phyloP scores from a whole-genome alignment of 176 grass and related monocot genomes.

The Triticum monococcum region DNA sequence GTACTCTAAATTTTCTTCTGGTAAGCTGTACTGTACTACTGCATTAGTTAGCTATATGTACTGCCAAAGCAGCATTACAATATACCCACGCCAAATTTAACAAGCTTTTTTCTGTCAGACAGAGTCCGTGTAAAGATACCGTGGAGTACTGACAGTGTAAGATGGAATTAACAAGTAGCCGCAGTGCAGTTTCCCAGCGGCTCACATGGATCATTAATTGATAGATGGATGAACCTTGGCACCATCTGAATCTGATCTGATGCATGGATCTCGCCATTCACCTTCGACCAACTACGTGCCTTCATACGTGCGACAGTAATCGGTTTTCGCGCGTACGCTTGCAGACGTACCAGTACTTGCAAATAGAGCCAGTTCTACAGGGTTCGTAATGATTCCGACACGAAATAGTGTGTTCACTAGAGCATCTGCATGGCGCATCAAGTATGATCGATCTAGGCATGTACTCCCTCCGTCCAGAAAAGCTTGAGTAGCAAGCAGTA shows the following conservation, averaged over 20 bases:
- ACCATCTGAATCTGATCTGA: slow-evolving; percentile 48
- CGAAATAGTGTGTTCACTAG: too few relatives aligned
- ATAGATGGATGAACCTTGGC: background rate
- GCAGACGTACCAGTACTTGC: background rate
- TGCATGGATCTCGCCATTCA: slow-evolving; percentile 32
- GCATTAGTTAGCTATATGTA: background rate
- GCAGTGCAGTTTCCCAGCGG: background rate
- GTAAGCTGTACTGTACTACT: background rate
- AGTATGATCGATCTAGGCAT: too few relatives aligned
- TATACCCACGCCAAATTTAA: background rate
- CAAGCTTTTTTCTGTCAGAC: background rate
- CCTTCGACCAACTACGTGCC: slow-evolving; percentile 23
- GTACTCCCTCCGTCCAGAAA: too few relatives aligned
- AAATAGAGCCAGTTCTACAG: background rate
- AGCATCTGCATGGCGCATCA: too few relatives aligned
- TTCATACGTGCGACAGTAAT: background rate
- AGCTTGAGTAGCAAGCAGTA: too few relatives aligned
- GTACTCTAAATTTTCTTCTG: background rate
- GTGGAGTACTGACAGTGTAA: slow-evolving; percentile 11
- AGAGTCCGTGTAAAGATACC: background rate
- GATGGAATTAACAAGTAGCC: slow-evolving; percentile 15
- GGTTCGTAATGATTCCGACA: background rate
- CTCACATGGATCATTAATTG: slow-evolving; percentile 54
- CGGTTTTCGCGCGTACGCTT: background rate
- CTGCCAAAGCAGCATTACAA: background rate